Evolutionary conservation across 768 basidiomycete species (phyloP), one percentile per base, ranked within the genome.

Genomic region (Dentipellis fragilis): DNA sequence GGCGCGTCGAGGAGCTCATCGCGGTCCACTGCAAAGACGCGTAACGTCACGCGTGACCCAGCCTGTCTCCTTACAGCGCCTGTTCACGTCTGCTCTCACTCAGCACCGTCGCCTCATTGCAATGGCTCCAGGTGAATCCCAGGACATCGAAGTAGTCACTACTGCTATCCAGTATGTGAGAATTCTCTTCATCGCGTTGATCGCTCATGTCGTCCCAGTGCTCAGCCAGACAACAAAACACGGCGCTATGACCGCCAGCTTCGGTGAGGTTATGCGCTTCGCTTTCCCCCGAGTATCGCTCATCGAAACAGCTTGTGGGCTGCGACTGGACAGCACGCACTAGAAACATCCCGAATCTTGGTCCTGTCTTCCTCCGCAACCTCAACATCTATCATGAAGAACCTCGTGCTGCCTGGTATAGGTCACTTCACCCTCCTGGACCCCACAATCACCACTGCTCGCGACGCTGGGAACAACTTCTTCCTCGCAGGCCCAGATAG

Each of bases 361-460:
- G 82, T 96, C 61, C 69, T 97, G 56, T 86, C 85, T 40, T 85
- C 75, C 0, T 83, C 84, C 21, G 91, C 92, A 0, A 91, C 93
- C 1, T 84, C 89, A 2, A 90, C 93, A 35, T 86, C 90, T 49
- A 81, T 90, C 61, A 78, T 99, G 55, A 98, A 99, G 78, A 98
- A 98, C 66, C 85, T 98, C 58, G 93, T 98, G 39, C 81, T 98
- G 8, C 96, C 96, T 2, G 95, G 95, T 8, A 83, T 97, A 60
- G 92, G 94, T n/a, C 83, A 89, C 65, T 98, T 96, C 68, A 95
- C 94, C 49, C 81, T 98, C 67, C 80, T 96, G 57, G 93, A 94
- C 65, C 71, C 79, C 21, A 66, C 69, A 2, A 54, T 67, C 39
- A 85, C 85, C 29, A 76, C 83, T 0, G 75, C 82, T 1, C 79